Evolutionary conservation across 2,329 filamentous ascomycete genomes (phyloP), one percentile per base, ranked within the genome.

Genomic region (Orbilia oligospora): DNA sequence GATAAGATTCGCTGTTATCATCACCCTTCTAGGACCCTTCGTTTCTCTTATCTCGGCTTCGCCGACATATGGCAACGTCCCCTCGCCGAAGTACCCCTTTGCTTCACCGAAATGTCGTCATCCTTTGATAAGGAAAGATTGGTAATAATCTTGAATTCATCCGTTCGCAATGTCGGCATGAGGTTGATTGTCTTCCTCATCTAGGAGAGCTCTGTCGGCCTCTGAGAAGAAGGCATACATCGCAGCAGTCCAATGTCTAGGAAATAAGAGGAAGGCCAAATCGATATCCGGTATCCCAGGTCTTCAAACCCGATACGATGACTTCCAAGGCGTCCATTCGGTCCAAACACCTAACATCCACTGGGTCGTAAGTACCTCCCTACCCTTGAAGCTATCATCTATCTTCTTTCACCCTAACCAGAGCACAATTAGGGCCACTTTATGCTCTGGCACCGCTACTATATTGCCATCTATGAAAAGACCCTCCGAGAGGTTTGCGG

Each of bases 381-480:
- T 46, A 71, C 20, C 44, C 49, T 18, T 5, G 27, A 18, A 22
- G 8, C 53, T 30, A 30, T 5, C 27, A 51, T 5, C 2, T 16
- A 46, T 27, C 20, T 30, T 12, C 22, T 33, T n/a, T 36, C 41
- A 33, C 14, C 44, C 30, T 58, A 41, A 33, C 36, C n/a, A 48
- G 38, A 44, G 27, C 55, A 75, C 33, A n/a, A 10, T 9, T 71
- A 83, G 58, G 83, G 83, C 12, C 82, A 82, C 79, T 86, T 87
- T 81, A 81, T 87, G 46, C 83, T 84, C 27, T 86, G 86, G 85
- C 86, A 87, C 73, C 84, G 86, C 48, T 85, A 85, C 76, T 86
- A 84, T 80, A 82, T 85, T 51, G 84, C 82, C 68, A 81, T 84
- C 16, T 87, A 85, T 71, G 86, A 87, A 77, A 81, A 84, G 72